Evolutionary conservation across 805 yeast genomes (phyloP).

Genomic region (Saccharomycopsis schoenii): DNA sequence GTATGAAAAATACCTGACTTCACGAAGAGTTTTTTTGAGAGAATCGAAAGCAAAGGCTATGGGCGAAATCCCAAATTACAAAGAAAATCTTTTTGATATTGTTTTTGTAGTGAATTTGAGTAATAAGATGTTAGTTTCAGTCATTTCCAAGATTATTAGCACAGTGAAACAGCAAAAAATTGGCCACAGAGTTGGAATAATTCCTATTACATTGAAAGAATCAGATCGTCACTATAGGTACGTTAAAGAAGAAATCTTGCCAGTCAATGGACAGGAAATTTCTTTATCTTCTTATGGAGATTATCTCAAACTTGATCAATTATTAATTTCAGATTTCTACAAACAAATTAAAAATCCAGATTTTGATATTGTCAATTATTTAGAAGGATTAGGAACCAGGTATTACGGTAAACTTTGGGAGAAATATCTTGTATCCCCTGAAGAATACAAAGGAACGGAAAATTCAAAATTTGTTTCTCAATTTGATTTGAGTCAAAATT

Average conservation of each 20-base stretch:
- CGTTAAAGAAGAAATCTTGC: conserved; percentile 17
- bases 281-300: conserved; percentile 16
- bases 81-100: conserved; percentile 66
- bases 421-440: conserved; percentile 8
- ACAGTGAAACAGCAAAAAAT: conserved; percentile 45
- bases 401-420: conserved; percentile 10
- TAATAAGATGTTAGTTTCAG: conserved; percentile 39
- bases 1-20: conserved; percentile 37
- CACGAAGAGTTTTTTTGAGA: conserved; percentile 36
- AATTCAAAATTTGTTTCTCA: conserved; percentile 25
- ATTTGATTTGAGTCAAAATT: conserved; percentile 37
- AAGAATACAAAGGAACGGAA: conserved; percentile 8
- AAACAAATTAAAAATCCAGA: neutral
- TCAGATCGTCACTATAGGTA: conserved; percentile 18
- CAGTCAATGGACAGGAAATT: conserved; percentile 17
- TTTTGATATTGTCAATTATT: neutral
- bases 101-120: conserved; percentile 60
- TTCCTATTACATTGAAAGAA: conserved; percentile 42
- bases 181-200: conserved; percentile 73
- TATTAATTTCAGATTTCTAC: conserved; percentile 15
- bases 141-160: conserved; percentile 39
- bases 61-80: conserved; percentile 59
- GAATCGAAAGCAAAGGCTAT: conserved; percentile 28
- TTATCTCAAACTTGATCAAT: conserved; percentile 19
- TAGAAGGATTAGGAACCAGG: neutral